A percentile compares a stretch with the other conserved stretches of the same genome.
These are phyloP conservation scores for Mortierella sp. DNA, from an alignment of 371 early-diverging fungal species.

Conservation along the genomic window DNA sequence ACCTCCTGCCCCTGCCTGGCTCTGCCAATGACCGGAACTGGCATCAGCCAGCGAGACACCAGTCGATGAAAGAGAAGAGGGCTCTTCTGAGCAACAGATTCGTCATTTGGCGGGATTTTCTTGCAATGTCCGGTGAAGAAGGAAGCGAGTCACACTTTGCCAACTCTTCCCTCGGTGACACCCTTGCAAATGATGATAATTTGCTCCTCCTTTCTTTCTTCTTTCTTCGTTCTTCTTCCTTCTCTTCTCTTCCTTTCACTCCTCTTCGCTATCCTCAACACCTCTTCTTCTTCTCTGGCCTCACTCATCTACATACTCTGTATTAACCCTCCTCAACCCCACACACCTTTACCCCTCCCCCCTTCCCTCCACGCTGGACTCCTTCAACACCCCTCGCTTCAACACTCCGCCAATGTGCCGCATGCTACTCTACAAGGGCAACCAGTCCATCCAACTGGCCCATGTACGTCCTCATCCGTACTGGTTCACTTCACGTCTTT, in stretches of 20 bases:
- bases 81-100: slow-evolving; percentile 1
- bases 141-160: not conserved
- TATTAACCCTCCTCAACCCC: not conserved
- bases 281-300: not conserved
- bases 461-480: slow-evolving; percentile 74
- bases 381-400: slow-evolving; percentile 46
- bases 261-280: not conserved
- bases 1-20: too few relatives aligned
- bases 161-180: not conserved
- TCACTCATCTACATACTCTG: not conserved
- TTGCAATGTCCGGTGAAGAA: not conserved
- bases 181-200: too few relatives aligned
- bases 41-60: too few relatives aligned
- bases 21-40: too few relatives aligned
- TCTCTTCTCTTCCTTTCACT: not conserved
- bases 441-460: slow-evolving; percentile 82
- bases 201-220: not conserved
- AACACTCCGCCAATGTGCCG: slow-evolving; percentile 75
- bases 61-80: not conserved
- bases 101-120: not conserved
- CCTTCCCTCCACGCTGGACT: slow-evolving; percentile 43
- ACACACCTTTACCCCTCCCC: not conserved
- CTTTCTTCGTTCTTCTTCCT: not conserved
- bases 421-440: slow-evolving; percentile 84
- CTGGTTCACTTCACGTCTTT: slow-evolving; percentile 65